phyloP scores from a whole-genome alignment of 2,329 filamentous ascomycete species.

The Stagonosporopsis chrysanthemi region DNA sequence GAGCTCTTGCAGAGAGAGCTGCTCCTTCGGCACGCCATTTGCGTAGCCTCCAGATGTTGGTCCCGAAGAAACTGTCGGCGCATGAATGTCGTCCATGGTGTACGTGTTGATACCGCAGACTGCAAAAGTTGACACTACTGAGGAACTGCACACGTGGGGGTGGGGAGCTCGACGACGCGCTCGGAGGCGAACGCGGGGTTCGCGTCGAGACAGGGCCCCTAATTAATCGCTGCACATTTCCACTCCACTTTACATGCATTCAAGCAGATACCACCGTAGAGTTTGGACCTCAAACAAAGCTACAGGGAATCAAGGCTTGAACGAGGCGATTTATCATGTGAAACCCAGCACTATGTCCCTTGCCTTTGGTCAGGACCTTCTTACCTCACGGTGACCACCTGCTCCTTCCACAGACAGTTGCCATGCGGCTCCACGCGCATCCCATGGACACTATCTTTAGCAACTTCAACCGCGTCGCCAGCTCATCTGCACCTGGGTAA shows the following conservation, averaged over 20 bases:
- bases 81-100: constrained; percentile 74
- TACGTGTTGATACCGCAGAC: constrained; percentile 57
- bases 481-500: constrained; percentile 26
- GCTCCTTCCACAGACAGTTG: constrained; percentile 16
- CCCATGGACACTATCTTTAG: constrained; percentile 11
- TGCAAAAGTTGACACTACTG: constrained; percentile 3
- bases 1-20: constrained; percentile 78
- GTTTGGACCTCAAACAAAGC: background rate
- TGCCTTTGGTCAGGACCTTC: constrained; percentile 12
- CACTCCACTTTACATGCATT: background rate
- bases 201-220: background rate
- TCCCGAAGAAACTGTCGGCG: constrained; percentile 78
- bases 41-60: constrained; percentile 67
- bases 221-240: background rate
- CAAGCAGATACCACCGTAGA: background rate
- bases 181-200: constrained; percentile 24
- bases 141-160: constrained; percentile 8
- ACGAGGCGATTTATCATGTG: no score
- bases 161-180: constrained; percentile 19
- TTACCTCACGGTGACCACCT: constrained; percentile 15
- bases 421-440: constrained; percentile 17
- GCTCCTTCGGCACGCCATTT: constrained; percentile 67
- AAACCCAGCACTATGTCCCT: background rate
- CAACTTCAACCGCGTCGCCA: constrained; percentile 20
- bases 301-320: no score